Conservation (phyloP, 1,284 basidiomycete species). For the Fomitiporia mediterranea region DNA sequence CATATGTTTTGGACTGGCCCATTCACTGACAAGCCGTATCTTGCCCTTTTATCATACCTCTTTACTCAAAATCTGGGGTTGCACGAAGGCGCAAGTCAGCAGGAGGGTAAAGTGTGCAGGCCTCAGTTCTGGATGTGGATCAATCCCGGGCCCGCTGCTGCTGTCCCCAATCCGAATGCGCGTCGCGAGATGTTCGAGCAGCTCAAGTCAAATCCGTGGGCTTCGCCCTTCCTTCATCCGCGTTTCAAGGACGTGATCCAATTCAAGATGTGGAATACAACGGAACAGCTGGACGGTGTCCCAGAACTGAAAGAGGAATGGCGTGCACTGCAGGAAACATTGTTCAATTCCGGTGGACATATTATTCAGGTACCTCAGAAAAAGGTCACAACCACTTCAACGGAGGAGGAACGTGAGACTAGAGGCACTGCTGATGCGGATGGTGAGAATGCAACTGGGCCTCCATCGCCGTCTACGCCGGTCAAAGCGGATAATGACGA, state of each 20-base stretch:
- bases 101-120: slow-evolving; percentile 48
- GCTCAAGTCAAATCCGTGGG: slow-evolving; percentile 77
- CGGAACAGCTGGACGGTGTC: slow-evolving; percentile 79
- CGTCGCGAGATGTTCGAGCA: slow-evolving; percentile 62
- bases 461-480: slow-evolving; percentile 27
- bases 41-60: slow-evolving; percentile 73
- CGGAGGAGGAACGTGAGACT: slow-evolving; percentile 23
- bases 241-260: slow-evolving; percentile 77
- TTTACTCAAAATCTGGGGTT: slow-evolving; percentile 80
- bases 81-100: slow-evolving; percentile 40
- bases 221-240: slow-evolving; percentile 77
- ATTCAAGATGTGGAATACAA: slow-evolving; percentile 89
- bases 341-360: slow-evolving; percentile 75
- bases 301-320: slow-evolving; percentile 76
- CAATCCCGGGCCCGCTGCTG: slow-evolving; percentile 68
- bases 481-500: slow-evolving; percentile 46
- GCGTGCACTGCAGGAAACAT: slow-evolving; percentile 57
- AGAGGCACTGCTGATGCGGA: slow-evolving; percentile 21
- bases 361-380: slow-evolving; percentile 47
- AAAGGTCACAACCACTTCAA: slow-evolving; percentile 29
- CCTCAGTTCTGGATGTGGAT: slow-evolving; percentile 89
- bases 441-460: slow-evolving; percentile 20
- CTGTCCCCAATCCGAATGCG: slow-evolving; percentile 69
- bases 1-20: slow-evolving; percentile 87
- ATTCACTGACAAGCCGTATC: slow-evolving; percentile 83